Evolutionary conservation across 2,329 filamentous ascomycete species (phyloP).

Genomic region (Grosmannia serpens): DNA sequence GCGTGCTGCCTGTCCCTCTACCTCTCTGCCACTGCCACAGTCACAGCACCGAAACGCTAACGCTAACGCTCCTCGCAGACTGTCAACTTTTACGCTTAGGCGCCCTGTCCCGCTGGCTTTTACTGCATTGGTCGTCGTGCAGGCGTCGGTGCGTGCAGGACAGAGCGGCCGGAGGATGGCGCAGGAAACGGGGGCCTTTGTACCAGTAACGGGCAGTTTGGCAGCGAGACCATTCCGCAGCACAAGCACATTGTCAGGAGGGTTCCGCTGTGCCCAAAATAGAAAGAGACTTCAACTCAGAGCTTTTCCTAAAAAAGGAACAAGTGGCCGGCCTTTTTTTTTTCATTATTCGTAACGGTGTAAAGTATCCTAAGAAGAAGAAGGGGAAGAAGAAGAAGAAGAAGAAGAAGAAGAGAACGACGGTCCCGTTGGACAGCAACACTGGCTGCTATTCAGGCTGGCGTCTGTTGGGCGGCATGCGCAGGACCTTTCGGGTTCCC

Average conservation of each 20-base stretch:
- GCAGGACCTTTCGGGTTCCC: slow-evolving; percentile 6
- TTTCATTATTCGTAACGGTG: background rate
- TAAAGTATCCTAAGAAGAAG: background rate
- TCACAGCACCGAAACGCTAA: background rate
- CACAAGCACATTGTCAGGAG: background rate
- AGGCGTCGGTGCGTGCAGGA: background rate
- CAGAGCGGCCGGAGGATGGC: background rate
- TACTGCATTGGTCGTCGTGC: background rate
- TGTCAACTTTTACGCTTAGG: slow-evolving; percentile 45
- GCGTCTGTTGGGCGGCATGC: background rate
- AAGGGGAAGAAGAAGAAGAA: too few relatives aligned
- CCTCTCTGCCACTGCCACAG: slow-evolving; percentile 8
- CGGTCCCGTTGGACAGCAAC: background rate
- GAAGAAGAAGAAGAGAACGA: too few relatives aligned
- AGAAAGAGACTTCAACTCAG: background rate
- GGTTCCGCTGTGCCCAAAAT: background rate
- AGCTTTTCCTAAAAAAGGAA: background rate
- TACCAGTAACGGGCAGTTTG: background rate
- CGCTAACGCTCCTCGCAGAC: slow-evolving; percentile 25
- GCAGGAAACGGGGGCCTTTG: background rate
- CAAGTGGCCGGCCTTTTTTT: background rate
- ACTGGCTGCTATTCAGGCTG: background rate
- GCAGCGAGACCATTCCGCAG: background rate
- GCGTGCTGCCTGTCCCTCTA: slow-evolving; percentile 20
- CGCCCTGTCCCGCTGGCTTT: too few relatives aligned